A percentile compares a stretch with the other conserved stretches of the same genome.
These are phyloP conservation scores for Kandelia obovata DNA, from an alignment of 345 rosid genomes.

Conservation along the genomic window DNA sequence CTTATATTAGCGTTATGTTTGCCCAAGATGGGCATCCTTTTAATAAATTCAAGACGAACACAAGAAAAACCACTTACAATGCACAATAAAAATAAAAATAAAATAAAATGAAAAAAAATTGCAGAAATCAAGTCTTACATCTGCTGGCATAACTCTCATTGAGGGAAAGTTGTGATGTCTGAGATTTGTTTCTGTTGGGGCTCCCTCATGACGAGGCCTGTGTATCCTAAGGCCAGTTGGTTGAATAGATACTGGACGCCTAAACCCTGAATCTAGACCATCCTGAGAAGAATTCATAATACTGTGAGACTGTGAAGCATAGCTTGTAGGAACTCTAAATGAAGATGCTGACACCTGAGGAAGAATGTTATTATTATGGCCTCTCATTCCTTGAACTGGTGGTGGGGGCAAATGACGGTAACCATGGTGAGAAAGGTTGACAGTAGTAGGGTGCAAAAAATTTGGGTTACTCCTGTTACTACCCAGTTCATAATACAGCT, in stretches of 20 bases:
- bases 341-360: conserved; percentile 51
- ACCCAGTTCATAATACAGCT: conserved; percentile 42
- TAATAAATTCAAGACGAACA: background rate
- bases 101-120: conserved; percentile 5
- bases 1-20: too few relatives aligned
- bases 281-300: conserved; percentile 40
- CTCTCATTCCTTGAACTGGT: conserved; percentile 51
- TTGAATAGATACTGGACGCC: conserved; percentile 44
- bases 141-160: conserved; percentile 49
- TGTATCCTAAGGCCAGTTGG: conserved; percentile 49
- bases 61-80: background rate
- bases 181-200: conserved; percentile 26
- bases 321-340: conserved; percentile 36
- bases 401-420: conserved; percentile 42
- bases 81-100: too few relatives aligned
- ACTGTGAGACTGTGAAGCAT: conserved; percentile 39
- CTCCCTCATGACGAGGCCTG: conserved; percentile 26
- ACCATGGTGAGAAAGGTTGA: conserved; percentile 35
- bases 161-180: conserved; percentile 54
- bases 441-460: conserved; percentile 39
- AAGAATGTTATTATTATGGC: conserved; percentile 40
- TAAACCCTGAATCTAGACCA: conserved; percentile 43
- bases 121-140: conserved; percentile 39
- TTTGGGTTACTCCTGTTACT: conserved; percentile 43
- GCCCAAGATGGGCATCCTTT: too few relatives aligned